Base-by-base conservation (phyloP, 169 alveolate genomes). In the Plasmodium cynomolgi region DNA sequence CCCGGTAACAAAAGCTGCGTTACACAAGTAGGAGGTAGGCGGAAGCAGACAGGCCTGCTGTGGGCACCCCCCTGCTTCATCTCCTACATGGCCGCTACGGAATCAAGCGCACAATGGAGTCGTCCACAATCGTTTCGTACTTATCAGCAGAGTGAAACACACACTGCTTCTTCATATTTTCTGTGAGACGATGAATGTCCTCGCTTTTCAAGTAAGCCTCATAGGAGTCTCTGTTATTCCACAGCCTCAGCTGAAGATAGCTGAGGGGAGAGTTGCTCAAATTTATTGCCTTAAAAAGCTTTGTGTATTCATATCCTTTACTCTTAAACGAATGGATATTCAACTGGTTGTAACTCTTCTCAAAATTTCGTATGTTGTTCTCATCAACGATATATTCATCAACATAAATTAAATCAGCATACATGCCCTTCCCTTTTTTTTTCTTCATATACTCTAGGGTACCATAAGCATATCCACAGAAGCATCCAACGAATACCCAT, bases 401-500 rank as follows among this genome's bases (percentile, higher is more conserved):
- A 20, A 96, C 83, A 56, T 58, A 83, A 56, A 94, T 96, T 68
- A 95, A 74, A 83, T 96, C 96, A 17, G 93, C 96, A 92, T 96
- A 94, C 84, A 96, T 92, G n/a, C 96, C 98, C 68, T 97, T 97
- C 44, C 91, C 84, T 20, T 85, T 95, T 17, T 88, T 84, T 23
- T 97, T 85, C 26, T 92, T 81, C 9, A 73, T 56, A 50, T 95
- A 92, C 62, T 68, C 86, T 13, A 74, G 58, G 17, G 44, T 83
- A 26, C 98, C 98, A 31, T 91, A 92, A 41, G 95, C 81, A n/a
- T 94, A 84, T 29, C 98, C 98, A 74, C 96, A 92, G n/a, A 85
- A 58, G 6, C 92, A 92, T 1, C 98, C 98, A 26, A 93, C 75
- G 71, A 93, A 92, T 7, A 96, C 26, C 96, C 96, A 95, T n/a